Evolutionary conservation across 2,329 filamentous ascomycete species (phyloP), one percentile per base, ranked within the genome.

Genomic region (Hortaea sp.): DNA sequence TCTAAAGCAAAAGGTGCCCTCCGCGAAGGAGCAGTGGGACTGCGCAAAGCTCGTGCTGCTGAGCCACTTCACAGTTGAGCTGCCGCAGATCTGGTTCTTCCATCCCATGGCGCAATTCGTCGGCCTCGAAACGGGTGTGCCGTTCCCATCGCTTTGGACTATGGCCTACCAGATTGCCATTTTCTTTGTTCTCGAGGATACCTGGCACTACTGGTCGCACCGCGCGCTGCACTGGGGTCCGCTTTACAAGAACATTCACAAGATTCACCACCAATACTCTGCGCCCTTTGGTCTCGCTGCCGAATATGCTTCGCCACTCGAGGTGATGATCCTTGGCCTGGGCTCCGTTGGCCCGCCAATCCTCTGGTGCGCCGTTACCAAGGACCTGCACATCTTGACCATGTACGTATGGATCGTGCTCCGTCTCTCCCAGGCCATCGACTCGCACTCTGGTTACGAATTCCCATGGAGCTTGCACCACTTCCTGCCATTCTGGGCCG

Each of bases 61-160:
- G 61, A 89, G 83, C 66, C 92, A 98, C 69, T 94, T 97, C 70
- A 97, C 92, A 56, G 92, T 95, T 67, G 92, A 98, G 70, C 79
- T 98, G 34, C 92, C 92, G 51, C 92, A 97, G 70, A 97, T 97
- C 67, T 97, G 90, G 90, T 79, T 97, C 60, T 98, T 98, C 78
- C 92, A 98, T 74, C 92, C 92, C 29, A 80, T 95, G 74, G 90
- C 90, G 48, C 87, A 89, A 64, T 94, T 81, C 70, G 89, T 88
- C 65, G 92, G 92, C 60, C 84, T 98, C 69, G 76, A 82, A 49
- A 95, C 86, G 55, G 79, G 81, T 51, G 86, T 95, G 42, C 92
- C 90, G 7, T 98, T 98, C 74, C 92, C 92, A 31, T 74, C 84
- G 9, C 60, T 83, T 56, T 84, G 77, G 71, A 95, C 82, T 62